phyloP scores from a whole-genome alignment of 2,329 filamentous ascomycete species.

The Setomelanomma holmii region DNA sequence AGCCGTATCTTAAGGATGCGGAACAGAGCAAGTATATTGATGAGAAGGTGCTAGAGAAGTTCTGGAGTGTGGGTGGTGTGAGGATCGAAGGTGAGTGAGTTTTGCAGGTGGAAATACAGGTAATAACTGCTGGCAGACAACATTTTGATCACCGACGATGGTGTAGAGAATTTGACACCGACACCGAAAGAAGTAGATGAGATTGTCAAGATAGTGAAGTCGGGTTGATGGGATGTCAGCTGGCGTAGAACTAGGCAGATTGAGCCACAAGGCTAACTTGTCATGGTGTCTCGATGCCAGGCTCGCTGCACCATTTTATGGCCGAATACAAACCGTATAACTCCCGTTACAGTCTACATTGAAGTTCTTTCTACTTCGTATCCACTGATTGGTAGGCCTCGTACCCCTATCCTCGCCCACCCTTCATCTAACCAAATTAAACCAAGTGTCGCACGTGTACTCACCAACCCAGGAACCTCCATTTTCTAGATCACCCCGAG shows the following conservation, averaged over 20 bases:
- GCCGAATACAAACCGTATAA: too few species aligned
- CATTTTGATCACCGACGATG: conserved; percentile 77
- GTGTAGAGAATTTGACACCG: conserved; percentile 82
- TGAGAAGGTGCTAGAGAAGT: conserved; percentile 67
- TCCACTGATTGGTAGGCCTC: conserved; percentile 10
- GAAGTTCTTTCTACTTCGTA: too few species aligned
- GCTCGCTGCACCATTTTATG: too few species aligned
- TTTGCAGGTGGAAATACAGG: background rate
- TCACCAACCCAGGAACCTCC: conserved; percentile 1
- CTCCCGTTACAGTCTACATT: too few species aligned
- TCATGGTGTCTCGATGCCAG: too few species aligned
- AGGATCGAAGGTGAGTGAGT: conserved; percentile 71
- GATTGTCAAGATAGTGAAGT: conserved; percentile 66
- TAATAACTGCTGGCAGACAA: conserved; percentile 63
- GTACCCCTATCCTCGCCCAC: conserved; percentile 2
- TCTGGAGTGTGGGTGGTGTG: conserved; percentile 84
- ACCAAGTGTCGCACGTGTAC: background rate
- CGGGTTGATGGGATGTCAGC: conserved; percentile 19
- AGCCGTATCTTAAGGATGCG: conserved; percentile 70
- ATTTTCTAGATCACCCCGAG: background rate
- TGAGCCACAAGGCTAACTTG: too few species aligned
- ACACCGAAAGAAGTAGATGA: conserved; percentile 77
- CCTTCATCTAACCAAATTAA: conserved; percentile 12
- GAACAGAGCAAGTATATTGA: conserved; percentile 71
- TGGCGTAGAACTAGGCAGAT: too few species aligned